Percentiles rank a stretch among this genome's conserved stretches.
phyloP scores from a whole-genome alignment of 2,329 filamentous ascomycete species.

The Diaporthe citri region DNA sequence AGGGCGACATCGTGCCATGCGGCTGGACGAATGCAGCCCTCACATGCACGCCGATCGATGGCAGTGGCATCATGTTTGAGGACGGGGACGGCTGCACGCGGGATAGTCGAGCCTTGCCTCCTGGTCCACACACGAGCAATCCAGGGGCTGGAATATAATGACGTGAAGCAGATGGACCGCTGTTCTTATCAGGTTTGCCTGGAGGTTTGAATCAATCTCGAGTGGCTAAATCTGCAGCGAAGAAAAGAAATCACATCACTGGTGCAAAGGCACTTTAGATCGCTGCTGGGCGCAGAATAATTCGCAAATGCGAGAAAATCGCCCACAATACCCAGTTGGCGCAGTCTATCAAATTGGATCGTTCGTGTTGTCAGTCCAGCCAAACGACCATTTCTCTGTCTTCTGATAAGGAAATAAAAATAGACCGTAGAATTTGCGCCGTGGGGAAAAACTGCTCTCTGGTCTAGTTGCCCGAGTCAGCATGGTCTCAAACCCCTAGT shows the following conservation, averaged over 20 bases:
- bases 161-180: background rate
- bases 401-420: background rate
- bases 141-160: background rate
- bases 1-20: conserved; percentile 21
- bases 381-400: background rate
- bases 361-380: background rate
- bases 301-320: too few relatives aligned
- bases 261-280: too few relatives aligned
- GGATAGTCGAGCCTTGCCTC: conserved; percentile 50
- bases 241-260: too few relatives aligned
- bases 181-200: background rate
- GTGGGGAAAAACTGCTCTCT: background rate
- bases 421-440: background rate
- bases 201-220: background rate
- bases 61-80: conserved; percentile 44
- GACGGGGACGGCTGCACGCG: background rate
- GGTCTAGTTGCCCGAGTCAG: background rate
- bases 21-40: background rate
- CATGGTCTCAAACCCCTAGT: background rate
- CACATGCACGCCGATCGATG: conserved; percentile 67
- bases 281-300: too few relatives aligned
- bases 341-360: background rate
- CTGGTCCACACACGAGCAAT: background rate
- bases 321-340: background rate
- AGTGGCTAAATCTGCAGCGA: too few relatives aligned